These are phyloP conservation scores for Panus rudis DNA, from an alignment of 768 basidiomycete species.

Conservation along the genomic window DNA sequence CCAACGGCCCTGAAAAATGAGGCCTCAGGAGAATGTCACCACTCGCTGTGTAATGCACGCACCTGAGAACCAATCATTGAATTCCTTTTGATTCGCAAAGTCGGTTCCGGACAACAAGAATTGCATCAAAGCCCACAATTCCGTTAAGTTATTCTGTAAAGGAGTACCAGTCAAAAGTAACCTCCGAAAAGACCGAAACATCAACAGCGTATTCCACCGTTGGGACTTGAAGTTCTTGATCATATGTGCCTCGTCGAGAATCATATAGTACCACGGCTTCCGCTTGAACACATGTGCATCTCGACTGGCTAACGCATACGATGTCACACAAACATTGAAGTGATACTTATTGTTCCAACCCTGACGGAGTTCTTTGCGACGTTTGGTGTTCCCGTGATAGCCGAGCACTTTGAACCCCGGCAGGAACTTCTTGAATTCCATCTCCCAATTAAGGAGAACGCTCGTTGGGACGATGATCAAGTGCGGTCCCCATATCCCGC, in stretches of 20 bases:
- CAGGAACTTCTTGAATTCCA: conserved; percentile 95
- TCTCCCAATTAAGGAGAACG: conserved; percentile 92
- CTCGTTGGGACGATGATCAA: conserved; percentile 90
- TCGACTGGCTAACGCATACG: conserved; percentile 86
- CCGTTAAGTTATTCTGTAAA: conserved; percentile 92
- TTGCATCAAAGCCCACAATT: conserved; percentile 92
- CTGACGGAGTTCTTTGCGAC: conserved; percentile 81
- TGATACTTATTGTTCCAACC: conserved; percentile 87
- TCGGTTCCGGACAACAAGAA: conserved; percentile 87
- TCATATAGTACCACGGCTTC: conserved; percentile 93
- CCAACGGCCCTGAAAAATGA: conserved; percentile 66
- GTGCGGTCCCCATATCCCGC: conserved; percentile 90
- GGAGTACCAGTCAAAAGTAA: conserved; percentile 94
- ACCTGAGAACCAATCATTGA: conserved; percentile 97
- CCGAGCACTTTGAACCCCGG: conserved; percentile 82
- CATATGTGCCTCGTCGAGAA: conserved; percentile 95
- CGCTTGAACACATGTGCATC: conserved; percentile 90
- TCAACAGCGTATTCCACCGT: conserved; percentile 85
- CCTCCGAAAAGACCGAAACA: conserved; percentile 82
- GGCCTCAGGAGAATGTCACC: conserved; percentile 2
- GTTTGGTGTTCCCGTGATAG: conserved; percentile 87
- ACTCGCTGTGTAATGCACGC: conserved; percentile 23
- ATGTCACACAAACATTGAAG: conserved; percentile 94
- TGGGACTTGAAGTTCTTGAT: conserved; percentile 96
- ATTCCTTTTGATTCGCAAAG: conserved; percentile 90